Evolutionary conservation across 371 early-diverging fungal species (phyloP), one percentile per base, ranked within the genome.

Genomic region (Mucor indicus): DNA sequence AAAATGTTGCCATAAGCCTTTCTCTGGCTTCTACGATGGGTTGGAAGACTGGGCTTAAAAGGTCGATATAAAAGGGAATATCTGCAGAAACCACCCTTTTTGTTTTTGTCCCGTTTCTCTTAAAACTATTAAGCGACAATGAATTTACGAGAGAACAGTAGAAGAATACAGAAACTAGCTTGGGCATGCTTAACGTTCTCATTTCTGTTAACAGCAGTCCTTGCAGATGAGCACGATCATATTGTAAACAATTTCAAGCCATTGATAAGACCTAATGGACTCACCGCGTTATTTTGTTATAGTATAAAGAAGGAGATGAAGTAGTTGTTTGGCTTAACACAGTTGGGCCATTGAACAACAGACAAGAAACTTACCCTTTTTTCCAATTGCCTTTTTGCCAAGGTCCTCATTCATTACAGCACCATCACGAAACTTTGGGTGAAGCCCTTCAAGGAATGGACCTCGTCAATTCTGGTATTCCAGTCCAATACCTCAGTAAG

Each of bases 361-460:
- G 83, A 37, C 89, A 89, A 57, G 90, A 92, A 61, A 88, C 87
- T 30, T 92, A 92, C 55, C 85, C 83, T 11, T 89, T 82, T 58
- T 81, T 74, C 37, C 81, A 84, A 42, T 63, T 92, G 20, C 92
- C 92, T 6, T 92, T 79, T 55, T 92, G 92, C 44, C 64, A 65
- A 33, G 88, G 87, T 2, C 55, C 62, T 4, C 73, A 75, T 21
- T 52, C 69, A 15, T 62, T 85, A 16, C 63, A 81, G 27, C 82
- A 84, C 41, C 83, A 86, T 55, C 91, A 90, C 60, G 91, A 90
- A 55, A 82, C 87, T 9, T 62, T 92, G 20, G 91, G 89, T 24
- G 92, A 92, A 62, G 91, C 90, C 0, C 65, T 92, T 27, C 67
- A 85, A 42, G 92, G 92, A 37, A 80, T 89, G 73, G 85, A 87